These are phyloP conservation scores for Dichotomocladium elegans DNA, from an alignment of 371 early-diverging fungal species.

Conservation along the genomic window DNA sequence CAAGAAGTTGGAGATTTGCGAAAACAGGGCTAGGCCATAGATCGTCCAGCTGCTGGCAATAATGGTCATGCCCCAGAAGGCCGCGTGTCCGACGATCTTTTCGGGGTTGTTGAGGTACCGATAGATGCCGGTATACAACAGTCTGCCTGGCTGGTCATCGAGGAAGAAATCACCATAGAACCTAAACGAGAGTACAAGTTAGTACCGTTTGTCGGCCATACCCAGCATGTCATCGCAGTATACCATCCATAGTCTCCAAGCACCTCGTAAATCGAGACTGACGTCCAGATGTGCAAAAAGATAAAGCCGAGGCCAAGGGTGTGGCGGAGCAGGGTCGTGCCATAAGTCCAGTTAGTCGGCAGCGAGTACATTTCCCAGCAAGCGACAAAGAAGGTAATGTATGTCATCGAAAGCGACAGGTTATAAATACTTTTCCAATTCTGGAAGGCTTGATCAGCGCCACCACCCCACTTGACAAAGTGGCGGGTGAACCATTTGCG, in stretches of 20 bases:
- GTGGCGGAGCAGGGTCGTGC: conserved; percentile 71
- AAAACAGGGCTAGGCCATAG: conserved; percentile 76
- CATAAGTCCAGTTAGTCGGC: conserved; percentile 70
- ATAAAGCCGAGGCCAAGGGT: conserved; percentile 74
- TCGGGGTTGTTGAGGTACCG: conserved; percentile 88
- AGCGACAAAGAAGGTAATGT: conserved; percentile 75
- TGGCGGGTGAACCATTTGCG: conserved; percentile 84
- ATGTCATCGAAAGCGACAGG: conserved; percentile 65
- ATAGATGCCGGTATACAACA: conserved; percentile 84
- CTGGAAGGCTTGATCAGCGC: conserved; percentile 80
- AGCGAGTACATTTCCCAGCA: conserved; percentile 70
- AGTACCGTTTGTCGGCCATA: too few relatives aligned
- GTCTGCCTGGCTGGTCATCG: conserved; percentile 56
- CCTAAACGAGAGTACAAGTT: too few relatives aligned
- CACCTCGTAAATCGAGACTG: conserved; percentile 84
- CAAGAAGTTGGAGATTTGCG: conserved; percentile 74
- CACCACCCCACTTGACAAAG: conserved; percentile 89
- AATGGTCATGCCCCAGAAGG: conserved; percentile 88
- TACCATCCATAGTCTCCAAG: conserved; percentile 91
- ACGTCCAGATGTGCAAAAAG: conserved; percentile 82
- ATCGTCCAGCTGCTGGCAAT: conserved; percentile 77
- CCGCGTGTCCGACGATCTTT: conserved; percentile 84
- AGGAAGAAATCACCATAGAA: conserved; percentile 88
- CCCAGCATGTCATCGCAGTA: neutral
- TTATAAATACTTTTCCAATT: conserved; percentile 77